These are phyloP conservation scores for Calonectria leucothoes DNA, from an alignment of 2,329 filamentous ascomycete species.

Conservation along the genomic window DNA sequence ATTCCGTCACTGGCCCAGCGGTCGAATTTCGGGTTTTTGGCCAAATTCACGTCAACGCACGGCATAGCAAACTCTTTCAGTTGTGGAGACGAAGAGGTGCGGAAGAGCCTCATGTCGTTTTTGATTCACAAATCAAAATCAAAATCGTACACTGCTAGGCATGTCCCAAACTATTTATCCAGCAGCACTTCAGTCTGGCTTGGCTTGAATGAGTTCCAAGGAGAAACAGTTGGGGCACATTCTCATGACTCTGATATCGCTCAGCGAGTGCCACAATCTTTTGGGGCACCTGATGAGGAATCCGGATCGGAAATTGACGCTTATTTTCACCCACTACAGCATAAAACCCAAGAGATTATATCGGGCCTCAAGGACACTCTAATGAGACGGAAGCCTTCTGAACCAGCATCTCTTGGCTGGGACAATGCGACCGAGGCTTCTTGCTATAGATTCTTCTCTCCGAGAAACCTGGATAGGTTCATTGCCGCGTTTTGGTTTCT, in stretches of 20 bases:
- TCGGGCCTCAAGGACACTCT: neutral
- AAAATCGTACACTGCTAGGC: too few species aligned
- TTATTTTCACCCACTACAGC: neutral
- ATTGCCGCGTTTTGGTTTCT: slow-evolving; percentile 19
- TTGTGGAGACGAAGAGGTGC: neutral
- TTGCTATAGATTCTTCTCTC: slow-evolving; percentile 24
- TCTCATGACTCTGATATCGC: neutral
- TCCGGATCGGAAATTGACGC: neutral
- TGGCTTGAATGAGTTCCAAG: too few species aligned
- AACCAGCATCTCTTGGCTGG: neutral
- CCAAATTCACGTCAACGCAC: neutral
- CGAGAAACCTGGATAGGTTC: slow-evolving; percentile 19
- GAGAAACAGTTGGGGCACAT: neutral
- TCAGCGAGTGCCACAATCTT: too few species aligned
- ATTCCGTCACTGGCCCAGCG: neutral
- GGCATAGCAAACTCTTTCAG: slow-evolving; percentile 1
- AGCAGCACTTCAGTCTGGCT: neutral
- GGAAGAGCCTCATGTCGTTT: neutral
- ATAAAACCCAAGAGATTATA: neutral
- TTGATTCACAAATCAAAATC: neutral
- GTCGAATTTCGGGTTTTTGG: neutral
- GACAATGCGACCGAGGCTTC: neutral
- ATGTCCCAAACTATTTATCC: neutral
- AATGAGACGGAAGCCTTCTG: neutral
- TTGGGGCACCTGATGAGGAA: too few species aligned